Evolutionary conservation across 75 land plant species (phyloP).

Genomic region (Pinus albicaulis): DNA sequence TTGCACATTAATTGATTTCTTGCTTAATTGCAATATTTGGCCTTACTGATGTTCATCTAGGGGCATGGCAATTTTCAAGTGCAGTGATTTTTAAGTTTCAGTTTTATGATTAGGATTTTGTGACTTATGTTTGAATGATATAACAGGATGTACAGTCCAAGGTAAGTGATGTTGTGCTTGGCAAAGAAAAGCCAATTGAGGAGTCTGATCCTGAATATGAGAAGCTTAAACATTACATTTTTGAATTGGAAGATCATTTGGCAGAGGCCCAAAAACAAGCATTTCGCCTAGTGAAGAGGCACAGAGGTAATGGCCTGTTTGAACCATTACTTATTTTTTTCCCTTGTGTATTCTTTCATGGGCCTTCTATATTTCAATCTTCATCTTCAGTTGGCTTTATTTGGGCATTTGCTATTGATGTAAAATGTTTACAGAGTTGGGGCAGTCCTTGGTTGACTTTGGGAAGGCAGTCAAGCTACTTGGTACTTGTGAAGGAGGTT

Average conservation of each 20-base stretch:
- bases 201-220: constrained; percentile 91
- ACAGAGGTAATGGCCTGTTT: constrained; percentile 52
- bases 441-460: constrained; percentile 84
- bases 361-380: neutral
- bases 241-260: constrained; percentile 86
- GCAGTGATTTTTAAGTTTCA: neutral
- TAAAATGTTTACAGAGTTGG: constrained; percentile 55
- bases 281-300: constrained; percentile 85
- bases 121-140: constrained; percentile 2
- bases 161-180: constrained; percentile 92
- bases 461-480: constrained; percentile 83
- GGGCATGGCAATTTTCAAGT: neutral
- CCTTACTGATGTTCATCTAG: neutral
- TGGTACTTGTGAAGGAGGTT: constrained; percentile 79
- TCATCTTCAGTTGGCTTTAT: neutral
- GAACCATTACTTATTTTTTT: neutral
- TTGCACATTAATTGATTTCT: neutral
- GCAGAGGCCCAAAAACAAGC: constrained; percentile 96
- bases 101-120: neutral
- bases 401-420: neutral
- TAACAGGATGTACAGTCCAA: constrained; percentile 90
- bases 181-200: constrained; percentile 95
- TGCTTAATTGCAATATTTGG: neutral
- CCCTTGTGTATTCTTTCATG: neutral
- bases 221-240: constrained; percentile 83